These are phyloP conservation scores for Pichia sp. DNA, from an alignment of 1,139 yeast species.

Conservation along the genomic window DNA sequence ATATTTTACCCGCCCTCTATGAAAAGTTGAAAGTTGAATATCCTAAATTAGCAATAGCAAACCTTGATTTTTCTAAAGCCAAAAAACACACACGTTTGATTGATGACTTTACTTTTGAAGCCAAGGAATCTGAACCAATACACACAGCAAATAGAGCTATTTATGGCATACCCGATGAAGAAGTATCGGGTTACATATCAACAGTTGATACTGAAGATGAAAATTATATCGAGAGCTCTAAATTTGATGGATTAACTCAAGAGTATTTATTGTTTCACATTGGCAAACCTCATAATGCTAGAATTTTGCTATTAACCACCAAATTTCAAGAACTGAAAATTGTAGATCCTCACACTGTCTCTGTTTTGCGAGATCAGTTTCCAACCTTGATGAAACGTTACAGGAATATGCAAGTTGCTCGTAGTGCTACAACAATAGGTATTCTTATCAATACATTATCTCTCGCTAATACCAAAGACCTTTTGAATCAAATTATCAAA, in stretches of 20 bases:
- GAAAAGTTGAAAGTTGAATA: constrained; percentile 33
- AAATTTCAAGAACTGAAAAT: constrained; percentile 48
- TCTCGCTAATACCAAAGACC: constrained; percentile 55
- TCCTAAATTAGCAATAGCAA: constrained; percentile 42
- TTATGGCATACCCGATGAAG: constrained; percentile 14
- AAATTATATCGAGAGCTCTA: constrained; percentile 9
- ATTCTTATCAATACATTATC: constrained; percentile 85
- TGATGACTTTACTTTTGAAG: constrained; percentile 11
- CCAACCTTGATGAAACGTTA: constrained; percentile 81
- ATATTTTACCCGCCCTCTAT: constrained; percentile 34
- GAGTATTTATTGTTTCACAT: constrained; percentile 59
- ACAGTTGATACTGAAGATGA: constrained; percentile 18
- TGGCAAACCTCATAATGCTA: constrained; percentile 69
- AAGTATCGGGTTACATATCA: constrained; percentile 8
- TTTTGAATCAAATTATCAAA: constrained; percentile 50
- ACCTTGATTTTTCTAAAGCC: constrained; percentile 33
- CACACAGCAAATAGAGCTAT: constrained; percentile 23
- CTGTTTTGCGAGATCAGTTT: constrained; percentile 47
- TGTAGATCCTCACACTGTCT: constrained; percentile 35
- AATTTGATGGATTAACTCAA: constrained; percentile 27
- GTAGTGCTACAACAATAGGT: constrained; percentile 89
- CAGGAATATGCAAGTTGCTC: constrained; percentile 76
- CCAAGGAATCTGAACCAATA: neutral
- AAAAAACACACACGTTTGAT: constrained; percentile 20
- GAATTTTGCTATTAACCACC: constrained; percentile 68